phyloP scores from a whole-genome alignment of 2,329 filamentous ascomycete genomes.

The Aureobasidium sp. region DNA sequence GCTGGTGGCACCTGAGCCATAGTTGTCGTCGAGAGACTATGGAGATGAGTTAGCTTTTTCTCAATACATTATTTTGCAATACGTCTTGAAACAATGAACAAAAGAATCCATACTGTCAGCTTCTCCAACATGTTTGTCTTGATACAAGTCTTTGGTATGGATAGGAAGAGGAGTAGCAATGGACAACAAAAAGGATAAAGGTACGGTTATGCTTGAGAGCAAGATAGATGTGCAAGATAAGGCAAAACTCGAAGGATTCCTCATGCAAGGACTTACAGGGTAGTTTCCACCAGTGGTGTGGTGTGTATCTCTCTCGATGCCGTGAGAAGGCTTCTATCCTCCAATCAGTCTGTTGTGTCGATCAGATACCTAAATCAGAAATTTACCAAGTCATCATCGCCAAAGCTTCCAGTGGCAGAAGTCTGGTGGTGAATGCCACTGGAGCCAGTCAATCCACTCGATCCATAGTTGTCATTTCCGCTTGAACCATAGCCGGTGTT shows the following conservation, averaged over 20 bases:
- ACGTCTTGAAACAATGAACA: background rate
- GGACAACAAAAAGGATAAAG: background rate
- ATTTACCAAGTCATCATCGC: background rate
- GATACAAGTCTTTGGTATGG: background rate
- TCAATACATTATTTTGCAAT: background rate
- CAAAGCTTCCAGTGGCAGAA: background rate
- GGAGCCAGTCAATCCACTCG: background rate
- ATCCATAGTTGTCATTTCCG: constrained; percentile 18
- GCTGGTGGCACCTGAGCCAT: constrained; percentile 20
- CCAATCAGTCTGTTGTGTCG: too few relatives aligned
- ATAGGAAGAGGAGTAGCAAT: background rate
- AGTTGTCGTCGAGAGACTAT: constrained; percentile 10
- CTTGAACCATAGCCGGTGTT: constrained; percentile 16
- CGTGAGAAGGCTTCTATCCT: background rate
- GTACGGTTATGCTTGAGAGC: background rate
- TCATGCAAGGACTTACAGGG: background rate
- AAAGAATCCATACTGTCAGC: background rate
- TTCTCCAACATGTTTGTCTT: constrained; percentile 5
- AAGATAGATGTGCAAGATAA: background rate
- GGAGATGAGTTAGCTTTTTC: constrained; percentile 18
- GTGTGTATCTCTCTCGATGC: background rate
- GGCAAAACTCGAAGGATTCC: background rate
- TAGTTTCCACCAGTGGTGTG: constrained; percentile 9
- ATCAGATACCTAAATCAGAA: too few relatives aligned
- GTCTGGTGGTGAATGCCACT: background rate